A percentile compares a stretch with the other conserved stretches of the same genome.
These are phyloP conservation scores for Collybia sp. DNA, from an alignment of 768 basidiomycete genomes.

Conservation along the genomic window DNA sequence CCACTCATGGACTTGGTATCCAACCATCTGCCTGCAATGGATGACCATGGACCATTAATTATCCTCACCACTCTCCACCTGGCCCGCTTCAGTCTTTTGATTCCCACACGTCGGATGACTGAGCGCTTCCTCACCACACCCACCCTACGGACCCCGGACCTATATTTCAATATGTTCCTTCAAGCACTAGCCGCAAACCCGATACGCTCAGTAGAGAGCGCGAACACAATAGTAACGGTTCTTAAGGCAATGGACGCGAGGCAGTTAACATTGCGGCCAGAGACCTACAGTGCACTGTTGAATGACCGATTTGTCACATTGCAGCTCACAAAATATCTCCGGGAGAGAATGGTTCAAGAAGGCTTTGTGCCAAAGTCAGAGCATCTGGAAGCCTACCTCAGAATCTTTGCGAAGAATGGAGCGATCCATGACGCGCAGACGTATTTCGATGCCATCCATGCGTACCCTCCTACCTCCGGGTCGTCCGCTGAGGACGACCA, in stretches of 20 bases:
- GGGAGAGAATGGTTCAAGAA: slow-evolving; percentile 34
- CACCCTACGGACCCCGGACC: slow-evolving; percentile 16
- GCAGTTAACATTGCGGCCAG: slow-evolving; percentile 30
- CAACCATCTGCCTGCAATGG: slow-evolving; percentile 25
- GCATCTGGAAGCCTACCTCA: slow-evolving; percentile 46
- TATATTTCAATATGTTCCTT: slow-evolving; percentile 51
- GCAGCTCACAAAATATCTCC: slow-evolving; percentile 44
- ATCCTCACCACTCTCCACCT: slow-evolving; percentile 45
- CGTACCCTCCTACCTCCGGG: slow-evolving; percentile 1
- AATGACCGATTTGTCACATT: slow-evolving; percentile 46
- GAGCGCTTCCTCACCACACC: slow-evolving; percentile 33
- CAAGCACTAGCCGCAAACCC: slow-evolving; percentile 41
- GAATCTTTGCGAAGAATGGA: slow-evolving; percentile 41
- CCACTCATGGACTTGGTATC: slow-evolving; percentile 39
- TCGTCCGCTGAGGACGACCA: background rate
- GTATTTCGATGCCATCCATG: slow-evolving; percentile 35
- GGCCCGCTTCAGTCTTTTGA: slow-evolving; percentile 41
- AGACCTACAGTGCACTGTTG: slow-evolving; percentile 41
- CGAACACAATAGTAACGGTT: slow-evolving; percentile 34
- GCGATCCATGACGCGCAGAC: slow-evolving; percentile 33
- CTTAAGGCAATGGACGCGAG: slow-evolving; percentile 44
- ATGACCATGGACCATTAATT: slow-evolving; percentile 37
- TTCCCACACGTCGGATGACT: slow-evolving; percentile 40
- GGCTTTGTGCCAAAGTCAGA: slow-evolving; percentile 30
- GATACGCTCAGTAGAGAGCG: slow-evolving; percentile 30